Evolutionary conservation across 257 asterid genomes (phyloP), one percentile per base, ranked within the genome.

Genomic region (Solanum verrucosum): DNA sequence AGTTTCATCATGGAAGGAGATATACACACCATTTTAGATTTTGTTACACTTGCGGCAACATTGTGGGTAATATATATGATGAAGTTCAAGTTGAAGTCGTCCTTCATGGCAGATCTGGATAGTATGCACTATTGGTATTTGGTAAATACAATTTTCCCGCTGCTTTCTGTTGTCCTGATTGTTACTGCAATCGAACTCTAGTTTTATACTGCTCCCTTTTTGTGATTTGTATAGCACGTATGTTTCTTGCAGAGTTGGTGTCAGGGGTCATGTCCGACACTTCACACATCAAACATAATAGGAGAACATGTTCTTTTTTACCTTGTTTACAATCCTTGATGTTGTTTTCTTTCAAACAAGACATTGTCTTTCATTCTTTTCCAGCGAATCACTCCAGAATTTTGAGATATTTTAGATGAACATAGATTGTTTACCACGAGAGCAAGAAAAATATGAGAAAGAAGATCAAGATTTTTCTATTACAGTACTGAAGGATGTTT

Each of bases 61-160:
- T 59, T 94, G 90, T 97, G 98, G 99, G 98, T 97, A 46, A 89
- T 97, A 37, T 95, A 94, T 94, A 95, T 94, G 98, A 95, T 96
- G 37, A 86, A 98, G 89, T 89, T 92, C 92, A 95, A 93, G 92
- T 74, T 96, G 91, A 95, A 93, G 90, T 91, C 95, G 7, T 90
- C 98, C 75, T 96, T 95, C 92, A 87, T 92, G 81, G 90, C 87
- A 3, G 96, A 94, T 86, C 92, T 95, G 71, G 98, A 95, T 83
- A 93, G 90, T 29, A 94, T 92, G 94, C 96, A 94, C 87, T 88
- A 90, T 44, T 89, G 90, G 87, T 95, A 94, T 90, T 92, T 96
- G 98, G 99, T 95, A 93, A 89, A 70, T 29, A 68, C 42, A 49
- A 65, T 13, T 87, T 56, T 35, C 13, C 71, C 40, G 11, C 29